Percentiles rank a stretch among this genome's conserved stretches.
These are phyloP conservation scores for Aureobasidium subglaciale DNA, from an alignment of 2,329 filamentous ascomycete species.

Conservation along the genomic window DNA sequence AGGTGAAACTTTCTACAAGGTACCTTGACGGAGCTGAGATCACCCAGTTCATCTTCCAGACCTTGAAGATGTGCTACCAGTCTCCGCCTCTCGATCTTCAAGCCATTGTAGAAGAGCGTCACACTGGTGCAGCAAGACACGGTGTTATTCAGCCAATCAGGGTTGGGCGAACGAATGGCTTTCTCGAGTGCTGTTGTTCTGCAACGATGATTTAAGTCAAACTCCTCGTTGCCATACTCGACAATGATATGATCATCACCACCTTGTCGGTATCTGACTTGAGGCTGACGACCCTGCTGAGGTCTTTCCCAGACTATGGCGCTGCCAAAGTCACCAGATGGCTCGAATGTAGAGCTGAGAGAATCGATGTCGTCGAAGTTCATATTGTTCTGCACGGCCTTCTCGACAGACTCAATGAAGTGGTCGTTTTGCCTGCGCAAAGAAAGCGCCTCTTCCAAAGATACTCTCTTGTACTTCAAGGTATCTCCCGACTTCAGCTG, in stretches of 20 bases:
- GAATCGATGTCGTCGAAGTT: conserved; percentile 29
- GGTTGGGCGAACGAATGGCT: conserved; percentile 37
- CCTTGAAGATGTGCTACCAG: conserved; percentile 33
- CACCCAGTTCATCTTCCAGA: conserved; percentile 37
- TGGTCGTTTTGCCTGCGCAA: conserved; percentile 37
- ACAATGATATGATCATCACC: conserved; percentile 47
- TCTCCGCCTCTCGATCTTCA: conserved; percentile 29
- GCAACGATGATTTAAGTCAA: conserved; percentile 47
- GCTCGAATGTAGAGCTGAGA: conserved; percentile 21
- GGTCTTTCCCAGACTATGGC: conserved; percentile 27
- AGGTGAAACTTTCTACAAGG: conserved; percentile 38
- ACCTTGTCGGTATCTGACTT: conserved; percentile 31
- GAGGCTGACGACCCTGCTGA: conserved; percentile 23
- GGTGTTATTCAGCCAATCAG: conserved; percentile 38
- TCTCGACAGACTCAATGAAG: conserved; percentile 40
- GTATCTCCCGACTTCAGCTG: conserved; percentile 55
- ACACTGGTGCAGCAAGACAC: conserved; percentile 45
- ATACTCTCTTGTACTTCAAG: conserved; percentile 44
- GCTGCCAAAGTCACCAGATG: conserved; percentile 22
- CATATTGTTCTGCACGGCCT: conserved; percentile 30
- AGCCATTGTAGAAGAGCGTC: conserved; percentile 36
- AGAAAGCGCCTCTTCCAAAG: conserved; percentile 45
- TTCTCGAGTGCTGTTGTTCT: conserved; percentile 49
- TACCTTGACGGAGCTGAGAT: conserved; percentile 35
- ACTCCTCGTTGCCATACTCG: conserved; percentile 51